Conservation (phyloP, 352 stramenopile genomes). For the Nothophytophthora sp. region DNA sequence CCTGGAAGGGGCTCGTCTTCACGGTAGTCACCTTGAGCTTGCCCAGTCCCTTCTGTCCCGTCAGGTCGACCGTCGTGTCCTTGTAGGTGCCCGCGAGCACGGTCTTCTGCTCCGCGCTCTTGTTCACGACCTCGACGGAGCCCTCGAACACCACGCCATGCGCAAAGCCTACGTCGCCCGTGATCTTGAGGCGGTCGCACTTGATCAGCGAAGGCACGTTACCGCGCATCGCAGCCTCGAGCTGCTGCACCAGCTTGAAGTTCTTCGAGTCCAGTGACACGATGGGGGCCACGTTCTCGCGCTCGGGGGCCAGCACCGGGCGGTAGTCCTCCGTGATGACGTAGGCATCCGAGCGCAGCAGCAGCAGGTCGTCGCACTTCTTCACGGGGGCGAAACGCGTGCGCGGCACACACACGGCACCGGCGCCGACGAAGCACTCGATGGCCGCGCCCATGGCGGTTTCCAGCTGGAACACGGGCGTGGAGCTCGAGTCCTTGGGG, state of each 20-base stretch:
- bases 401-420: conserved; percentile 87
- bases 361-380: conserved; percentile 86
- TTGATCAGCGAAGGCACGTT: conserved; percentile 96
- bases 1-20: conserved; percentile 91
- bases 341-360: conserved; percentile 98
- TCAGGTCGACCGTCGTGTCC: conserved; percentile 96
- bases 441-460: conserved; percentile 89
- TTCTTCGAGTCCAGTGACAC: conserved; percentile 97
- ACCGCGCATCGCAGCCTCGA: conserved; percentile 92
- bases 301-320: conserved; percentile 95
- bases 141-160: conserved; percentile 93
- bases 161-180: conserved; percentile 94
- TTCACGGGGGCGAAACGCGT: conserved; percentile 90
- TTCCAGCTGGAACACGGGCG: conserved; percentile 87
- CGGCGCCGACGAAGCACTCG: conserved; percentile 86
- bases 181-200: conserved; percentile 96
- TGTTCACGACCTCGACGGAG: conserved; percentile 95
- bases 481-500: conserved; percentile 84
- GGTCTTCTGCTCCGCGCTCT: conserved; percentile 95
- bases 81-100: conserved; percentile 93
- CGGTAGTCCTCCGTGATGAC: conserved; percentile 96
- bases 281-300: conserved; percentile 93
- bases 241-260: conserved; percentile 98
- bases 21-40: conserved; percentile 84
- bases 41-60: conserved; percentile 91